Percentiles rank a stretch among this genome's conserved stretches.
Conservation (phyloP, 106 monocot genomes). For the Cymbidium sinense region DNA sequence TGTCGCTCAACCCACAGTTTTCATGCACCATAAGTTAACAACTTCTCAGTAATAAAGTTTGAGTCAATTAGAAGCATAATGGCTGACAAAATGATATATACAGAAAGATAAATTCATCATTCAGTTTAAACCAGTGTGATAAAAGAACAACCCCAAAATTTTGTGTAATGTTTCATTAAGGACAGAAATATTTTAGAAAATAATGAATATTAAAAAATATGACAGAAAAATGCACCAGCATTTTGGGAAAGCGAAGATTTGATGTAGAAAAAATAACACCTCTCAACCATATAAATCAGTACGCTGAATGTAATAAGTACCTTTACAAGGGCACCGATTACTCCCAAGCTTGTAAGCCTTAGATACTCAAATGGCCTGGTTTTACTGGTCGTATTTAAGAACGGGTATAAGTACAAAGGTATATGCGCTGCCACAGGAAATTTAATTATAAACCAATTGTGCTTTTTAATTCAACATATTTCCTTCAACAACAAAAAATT, state of each 20-base stretch:
- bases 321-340: slow-evolving; percentile 97
- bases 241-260: not conserved
- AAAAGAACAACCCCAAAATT: too few relatives aligned
- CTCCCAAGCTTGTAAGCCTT: slow-evolving; percentile 93
- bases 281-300: not conserved
- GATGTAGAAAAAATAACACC: not conserved
- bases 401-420: slow-evolving; percentile 89
- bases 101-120: too few relatives aligned
- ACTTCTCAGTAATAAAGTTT: too few relatives aligned
- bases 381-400: slow-evolving; percentile 91
- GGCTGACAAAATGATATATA: too few relatives aligned
- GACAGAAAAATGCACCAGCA: not conserved
- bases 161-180: too few relatives aligned
- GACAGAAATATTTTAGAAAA: too few relatives aligned
- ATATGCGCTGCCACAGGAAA: slow-evolving; percentile 68
- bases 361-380: slow-evolving; percentile 89
- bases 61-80: too few relatives aligned
- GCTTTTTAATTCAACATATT: not conserved
- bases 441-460: slow-evolving; percentile 6
- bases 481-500: not conserved
- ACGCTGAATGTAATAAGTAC: slow-evolving; percentile 21
- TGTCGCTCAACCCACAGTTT: too few relatives aligned
- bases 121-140: too few relatives aligned
- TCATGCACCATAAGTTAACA: too few relatives aligned
- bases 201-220: too few relatives aligned